Evolutionary conservation across 768 basidiomycete genomes (phyloP).

Genomic region (Mycena crocata): DNA sequence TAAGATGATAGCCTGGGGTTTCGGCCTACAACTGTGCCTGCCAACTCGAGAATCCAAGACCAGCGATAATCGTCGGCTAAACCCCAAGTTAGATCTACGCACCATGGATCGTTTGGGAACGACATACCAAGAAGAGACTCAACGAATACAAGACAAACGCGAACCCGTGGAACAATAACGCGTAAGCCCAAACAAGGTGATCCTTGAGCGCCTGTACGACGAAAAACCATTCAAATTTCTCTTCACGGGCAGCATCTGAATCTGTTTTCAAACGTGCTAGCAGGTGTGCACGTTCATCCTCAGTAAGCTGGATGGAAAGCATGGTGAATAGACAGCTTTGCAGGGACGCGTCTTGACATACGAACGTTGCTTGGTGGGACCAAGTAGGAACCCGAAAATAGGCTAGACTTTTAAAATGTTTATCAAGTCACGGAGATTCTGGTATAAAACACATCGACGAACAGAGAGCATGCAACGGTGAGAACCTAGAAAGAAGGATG

Average conservation of each 20-base stretch:
- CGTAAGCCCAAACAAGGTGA: conserved; percentile 71
- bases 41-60: conserved; percentile 69
- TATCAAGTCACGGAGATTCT: background rate
- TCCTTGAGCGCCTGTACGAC: conserved; percentile 68
- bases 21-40: conserved; percentile 63
- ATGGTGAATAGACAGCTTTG: conserved; percentile 44
- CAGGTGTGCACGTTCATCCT: conserved; percentile 61
- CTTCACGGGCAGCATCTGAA: conserved; percentile 63
- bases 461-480: conserved; percentile 59
- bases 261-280: conserved; percentile 62
- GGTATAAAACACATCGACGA: background rate
- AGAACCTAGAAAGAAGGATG: conserved; percentile 39
- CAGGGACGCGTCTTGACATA: conserved; percentile 40
- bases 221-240: conserved; percentile 68
- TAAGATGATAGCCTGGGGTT: background rate
- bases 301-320: conserved; percentile 60
- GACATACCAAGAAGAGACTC: conserved; percentile 65
- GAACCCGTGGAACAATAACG: conserved; percentile 70
- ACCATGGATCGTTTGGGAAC: background rate
- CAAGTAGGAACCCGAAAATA: conserved; percentile 71
- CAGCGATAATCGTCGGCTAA: conserved; percentile 70
- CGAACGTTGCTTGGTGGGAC: conserved; percentile 68
- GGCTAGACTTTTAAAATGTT: conserved; percentile 41
- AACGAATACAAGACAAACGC: conserved; percentile 69
- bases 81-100: background rate